Conservation (phyloP, 805 yeast genomes). For the Nakazawaea anatomiae region DNA sequence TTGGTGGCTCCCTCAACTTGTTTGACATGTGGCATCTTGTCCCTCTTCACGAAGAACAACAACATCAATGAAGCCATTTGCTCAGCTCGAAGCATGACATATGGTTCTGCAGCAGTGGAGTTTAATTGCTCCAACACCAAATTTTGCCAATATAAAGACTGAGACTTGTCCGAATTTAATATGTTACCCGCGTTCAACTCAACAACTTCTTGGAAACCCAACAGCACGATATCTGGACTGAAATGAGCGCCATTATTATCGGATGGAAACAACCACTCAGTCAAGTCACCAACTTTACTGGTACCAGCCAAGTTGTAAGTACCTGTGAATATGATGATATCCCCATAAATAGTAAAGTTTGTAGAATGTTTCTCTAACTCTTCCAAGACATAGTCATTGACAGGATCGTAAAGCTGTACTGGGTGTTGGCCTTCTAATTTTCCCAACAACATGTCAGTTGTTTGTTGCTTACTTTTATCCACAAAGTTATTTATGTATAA, state of each 20-base stretch:
- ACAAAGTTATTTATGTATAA: constrained; percentile 94
- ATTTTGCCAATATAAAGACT: constrained; percentile 74
- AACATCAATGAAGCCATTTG: constrained; percentile 67
- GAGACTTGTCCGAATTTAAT: constrained; percentile 75
- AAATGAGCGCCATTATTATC: constrained; percentile 40
- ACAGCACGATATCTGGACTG: constrained; percentile 75
- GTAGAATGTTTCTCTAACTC: constrained; percentile 44
- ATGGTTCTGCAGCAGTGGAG: constrained; percentile 28
- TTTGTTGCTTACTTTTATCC: constrained; percentile 85
- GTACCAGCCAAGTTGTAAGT: constrained; percentile 87
- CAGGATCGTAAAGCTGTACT: constrained; percentile 81
- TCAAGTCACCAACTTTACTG: constrained; percentile 48
- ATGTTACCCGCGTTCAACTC: constrained; percentile 91
- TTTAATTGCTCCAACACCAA: constrained; percentile 60
- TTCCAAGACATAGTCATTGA: constrained; percentile 73
- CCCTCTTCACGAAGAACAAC: constrained; percentile 54
- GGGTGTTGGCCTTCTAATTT: constrained; percentile 63
- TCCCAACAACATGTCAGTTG: constrained; percentile 83
- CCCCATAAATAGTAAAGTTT: constrained; percentile 55
- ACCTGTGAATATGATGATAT: constrained; percentile 68
- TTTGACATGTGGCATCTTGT: constrained; percentile 45
- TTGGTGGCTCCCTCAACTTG: constrained; percentile 77
- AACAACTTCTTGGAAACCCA: constrained; percentile 92
- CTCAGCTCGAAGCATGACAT: constrained; percentile 66
- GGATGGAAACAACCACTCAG: constrained; percentile 77